Evolutionary conservation across 805 yeast species (phyloP).

Genomic region (Metschnikowia borealis): DNA sequence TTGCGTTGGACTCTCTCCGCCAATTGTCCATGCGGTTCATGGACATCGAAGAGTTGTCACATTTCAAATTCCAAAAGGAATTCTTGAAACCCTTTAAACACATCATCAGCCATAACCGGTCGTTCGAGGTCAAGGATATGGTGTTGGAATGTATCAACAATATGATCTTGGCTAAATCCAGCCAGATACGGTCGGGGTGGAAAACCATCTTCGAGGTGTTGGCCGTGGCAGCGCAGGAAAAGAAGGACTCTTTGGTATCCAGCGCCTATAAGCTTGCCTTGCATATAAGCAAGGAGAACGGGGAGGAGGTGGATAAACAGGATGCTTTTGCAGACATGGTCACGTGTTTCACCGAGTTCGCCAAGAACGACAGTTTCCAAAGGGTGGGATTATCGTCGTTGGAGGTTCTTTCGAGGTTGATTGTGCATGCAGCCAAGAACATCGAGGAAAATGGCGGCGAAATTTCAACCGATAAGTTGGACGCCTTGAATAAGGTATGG

Average conservation of each 20-base stretch:
- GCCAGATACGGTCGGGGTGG: conserved; percentile 90
- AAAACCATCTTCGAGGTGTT: conserved; percentile 77
- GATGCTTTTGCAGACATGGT: conserved; percentile 67
- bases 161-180: conserved; percentile 73
- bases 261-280: conserved; percentile 63
- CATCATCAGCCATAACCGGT: conserved; percentile 63
- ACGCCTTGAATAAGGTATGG: conserved; percentile 60
- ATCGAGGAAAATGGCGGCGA: conserved; percentile 10
- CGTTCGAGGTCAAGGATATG: conserved; percentile 76
- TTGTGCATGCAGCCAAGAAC: conserved; percentile 52
- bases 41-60: conserved; percentile 89
- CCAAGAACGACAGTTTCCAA: conserved; percentile 81
- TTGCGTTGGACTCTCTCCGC: conserved; percentile 90
- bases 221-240: conserved; percentile 64
- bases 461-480: conserved; percentile 9
- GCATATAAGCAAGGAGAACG: conserved; percentile 56
- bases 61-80: conserved; percentile 93
- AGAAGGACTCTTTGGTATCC: conserved; percentile 54
- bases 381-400: conserved; percentile 76
- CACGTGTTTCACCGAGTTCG: conserved; percentile 71
- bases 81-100: conserved; percentile 87
- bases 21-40: conserved; percentile 90
- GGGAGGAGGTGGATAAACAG: conserved; percentile 61
- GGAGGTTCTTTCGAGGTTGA: conserved; percentile 62
- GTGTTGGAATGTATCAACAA: conserved; percentile 85